phyloP scores from a whole-genome alignment of 2,329 filamentous ascomycete species.

The Westerdykella sp. region DNA sequence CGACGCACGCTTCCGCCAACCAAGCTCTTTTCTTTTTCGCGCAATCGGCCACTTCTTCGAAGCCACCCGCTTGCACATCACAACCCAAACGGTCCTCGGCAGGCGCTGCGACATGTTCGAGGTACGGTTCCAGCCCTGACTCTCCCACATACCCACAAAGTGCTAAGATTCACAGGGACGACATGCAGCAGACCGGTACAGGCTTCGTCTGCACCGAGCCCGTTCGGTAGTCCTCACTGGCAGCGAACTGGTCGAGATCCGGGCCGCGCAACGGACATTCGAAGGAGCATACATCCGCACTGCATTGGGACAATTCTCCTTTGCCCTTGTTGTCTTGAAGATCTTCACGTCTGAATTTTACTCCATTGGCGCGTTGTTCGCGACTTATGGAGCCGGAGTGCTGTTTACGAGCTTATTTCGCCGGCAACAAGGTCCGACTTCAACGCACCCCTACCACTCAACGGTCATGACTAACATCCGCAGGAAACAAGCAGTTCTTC shows the following conservation, averaged over 20 bases:
- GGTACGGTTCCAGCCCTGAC: conserved; percentile 4
- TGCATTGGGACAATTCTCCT: conserved; percentile 89
- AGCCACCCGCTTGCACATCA: neutral
- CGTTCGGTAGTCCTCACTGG: conserved; percentile 74
- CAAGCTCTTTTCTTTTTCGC: neutral
- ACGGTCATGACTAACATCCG: conserved; percentile 8
- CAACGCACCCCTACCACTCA: neutral
- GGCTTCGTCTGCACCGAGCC: conserved; percentile 74
- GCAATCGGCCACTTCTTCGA: neutral
- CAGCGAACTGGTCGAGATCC: conserved; percentile 85
- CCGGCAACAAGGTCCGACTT: conserved; percentile 61
- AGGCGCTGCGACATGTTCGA: conserved; percentile 12
- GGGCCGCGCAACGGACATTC: conserved; percentile 91
- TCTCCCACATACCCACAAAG: neutral
- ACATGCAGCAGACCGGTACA: conserved; percentile 67
- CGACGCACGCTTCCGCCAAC: neutral
- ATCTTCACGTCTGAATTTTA: conserved; percentile 98
- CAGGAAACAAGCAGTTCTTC: conserved; percentile 86
- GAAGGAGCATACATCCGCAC: conserved; percentile 96
- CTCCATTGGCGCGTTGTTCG: conserved; percentile 90
- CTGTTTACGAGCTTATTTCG: conserved; percentile 78
- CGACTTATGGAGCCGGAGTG: conserved; percentile 81
- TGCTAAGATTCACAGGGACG: conserved; percentile 35
- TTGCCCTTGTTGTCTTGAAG: conserved; percentile 88
- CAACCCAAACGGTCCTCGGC: neutral